phyloP scores from a whole-genome alignment of 139 green algal genomes.

The Micromonas commoda region DNA sequence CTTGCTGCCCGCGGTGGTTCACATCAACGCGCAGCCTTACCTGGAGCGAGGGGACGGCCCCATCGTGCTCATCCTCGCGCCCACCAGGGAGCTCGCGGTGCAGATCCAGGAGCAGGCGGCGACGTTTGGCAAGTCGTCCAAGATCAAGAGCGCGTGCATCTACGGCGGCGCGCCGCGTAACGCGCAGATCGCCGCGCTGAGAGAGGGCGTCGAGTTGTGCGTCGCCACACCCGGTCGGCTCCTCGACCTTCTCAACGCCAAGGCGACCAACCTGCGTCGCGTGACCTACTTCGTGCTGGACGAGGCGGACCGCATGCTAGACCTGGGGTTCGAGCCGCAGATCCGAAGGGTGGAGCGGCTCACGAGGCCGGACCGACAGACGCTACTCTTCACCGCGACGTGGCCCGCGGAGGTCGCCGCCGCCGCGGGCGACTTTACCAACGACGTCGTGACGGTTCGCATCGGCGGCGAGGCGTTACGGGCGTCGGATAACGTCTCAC shows the following conservation, averaged over 20 bases:
- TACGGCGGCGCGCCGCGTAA: conserved; percentile 82
- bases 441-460: conserved; percentile 69
- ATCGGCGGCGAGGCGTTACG: conserved; percentile 73
- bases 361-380: conserved; percentile 30
- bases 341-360: conserved; percentile 75
- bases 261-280: conserved; percentile 46
- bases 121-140: conserved; percentile 69
- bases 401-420: conserved; percentile 46
- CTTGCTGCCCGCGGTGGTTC: conserved; percentile 57
- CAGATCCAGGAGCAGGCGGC: conserved; percentile 82
- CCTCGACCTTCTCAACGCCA: conserved; percentile 78
- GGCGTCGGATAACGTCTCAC: conserved; percentile 72
- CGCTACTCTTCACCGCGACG: conserved; percentile 50
- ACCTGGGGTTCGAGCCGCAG: conserved; percentile 85
- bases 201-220: conserved; percentile 64
- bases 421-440: conserved; percentile 38
- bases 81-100: conserved; percentile 82
- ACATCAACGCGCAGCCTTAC: conserved; percentile 40
- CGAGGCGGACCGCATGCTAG: conserved; percentile 96
- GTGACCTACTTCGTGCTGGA: conserved; percentile 89
- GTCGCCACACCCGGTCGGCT: conserved; percentile 86
- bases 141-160: conserved; percentile 72
- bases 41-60: conserved; percentile 52
- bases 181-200: conserved; percentile 75
- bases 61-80: conserved; percentile 73